phyloP scores from a whole-genome alignment of 2,329 filamentous ascomycete genomes.

The Colletotrichum sidae region DNA sequence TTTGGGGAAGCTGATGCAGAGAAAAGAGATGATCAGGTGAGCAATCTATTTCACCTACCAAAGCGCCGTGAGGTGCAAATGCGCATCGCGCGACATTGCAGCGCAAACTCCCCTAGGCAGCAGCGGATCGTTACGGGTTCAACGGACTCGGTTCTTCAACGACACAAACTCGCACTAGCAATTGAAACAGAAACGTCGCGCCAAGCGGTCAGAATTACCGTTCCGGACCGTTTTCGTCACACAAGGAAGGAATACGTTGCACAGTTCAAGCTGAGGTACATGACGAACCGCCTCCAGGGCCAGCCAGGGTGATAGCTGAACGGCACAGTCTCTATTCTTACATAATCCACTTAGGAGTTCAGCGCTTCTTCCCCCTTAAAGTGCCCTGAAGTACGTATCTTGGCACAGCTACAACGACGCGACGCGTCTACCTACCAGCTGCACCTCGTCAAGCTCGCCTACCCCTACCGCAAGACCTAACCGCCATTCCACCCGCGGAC shows the following conservation, averaged over 20 bases:
- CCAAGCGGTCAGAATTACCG: not conserved
- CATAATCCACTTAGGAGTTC: conserved; percentile 15
- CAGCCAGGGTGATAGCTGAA: conserved; percentile 1
- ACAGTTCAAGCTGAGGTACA: conserved; percentile 3
- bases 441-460: conserved; percentile 37
- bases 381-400: conserved; percentile 11
- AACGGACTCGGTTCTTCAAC: not conserved
- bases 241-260: conserved; percentile 14
- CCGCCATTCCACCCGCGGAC: conserved; percentile 1
- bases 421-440: conserved; percentile 17
- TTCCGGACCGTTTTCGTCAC: not conserved
- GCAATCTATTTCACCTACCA: conserved; percentile 43
- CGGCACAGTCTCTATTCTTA: conserved; percentile 8
- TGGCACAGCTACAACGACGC: conserved; percentile 14
- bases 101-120: not conserved
- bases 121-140: not conserved
- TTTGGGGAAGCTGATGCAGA: not conserved
- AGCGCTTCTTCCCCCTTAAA: not conserved
- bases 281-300: conserved; percentile 5
- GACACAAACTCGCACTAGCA: not conserved
- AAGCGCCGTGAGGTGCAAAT: conserved; percentile 49
- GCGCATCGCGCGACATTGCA: conserved; percentile 47
- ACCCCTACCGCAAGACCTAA: conserved; percentile 2
- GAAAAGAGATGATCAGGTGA: not conserved
- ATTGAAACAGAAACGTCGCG: not conserved